Evolutionary conservation across 345 rosid species (phyloP).

Genomic region (Kernera saxatilis): DNA sequence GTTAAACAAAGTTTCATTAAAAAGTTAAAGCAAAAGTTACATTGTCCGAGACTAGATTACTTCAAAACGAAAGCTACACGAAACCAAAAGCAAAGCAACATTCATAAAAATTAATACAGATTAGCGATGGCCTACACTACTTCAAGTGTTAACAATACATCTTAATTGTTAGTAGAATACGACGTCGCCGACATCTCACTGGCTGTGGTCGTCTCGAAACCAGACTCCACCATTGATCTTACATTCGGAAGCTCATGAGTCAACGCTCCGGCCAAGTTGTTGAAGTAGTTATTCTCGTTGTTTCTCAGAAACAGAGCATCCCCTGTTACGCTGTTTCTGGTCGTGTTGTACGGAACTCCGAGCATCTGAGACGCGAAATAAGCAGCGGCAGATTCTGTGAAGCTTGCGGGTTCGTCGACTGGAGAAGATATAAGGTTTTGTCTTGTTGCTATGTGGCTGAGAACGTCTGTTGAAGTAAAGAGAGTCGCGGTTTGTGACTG

Average conservation of each 20-base stretch:
- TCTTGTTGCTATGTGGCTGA: constrained; percentile 12
- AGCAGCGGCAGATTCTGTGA: constrained; percentile 10
- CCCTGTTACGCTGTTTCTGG: constrained; percentile 11
- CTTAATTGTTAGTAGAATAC: constrained; percentile 22
- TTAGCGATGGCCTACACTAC: constrained; percentile 8
- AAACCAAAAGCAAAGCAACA: constrained; percentile 15
- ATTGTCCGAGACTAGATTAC: constrained; percentile 1
- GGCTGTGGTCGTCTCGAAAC: not conserved
- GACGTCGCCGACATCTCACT: constrained; percentile 22
- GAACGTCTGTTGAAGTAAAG: constrained; percentile 13
- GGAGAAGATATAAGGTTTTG: constrained; percentile 7
- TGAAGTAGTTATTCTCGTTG: constrained; percentile 18
- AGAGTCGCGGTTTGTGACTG: constrained; percentile 6
- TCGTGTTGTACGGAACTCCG: constrained; percentile 6
- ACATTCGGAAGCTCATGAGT: constrained; percentile 13
- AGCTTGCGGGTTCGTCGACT: not conserved
- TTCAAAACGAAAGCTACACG: not conserved
- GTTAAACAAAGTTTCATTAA: no score
- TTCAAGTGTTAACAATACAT: constrained; percentile 10
- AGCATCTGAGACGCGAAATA: constrained; percentile 27
- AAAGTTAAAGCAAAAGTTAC: not conserved
- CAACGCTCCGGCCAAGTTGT: constrained; percentile 6
- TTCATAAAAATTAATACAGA: constrained; percentile 1
- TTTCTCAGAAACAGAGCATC: constrained; percentile 7
- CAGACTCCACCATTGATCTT: constrained; percentile 11